Evolutionary conservation across 208 protist genomes (phyloP).

Genomic region (Acanthamoeba sp.): DNA sequence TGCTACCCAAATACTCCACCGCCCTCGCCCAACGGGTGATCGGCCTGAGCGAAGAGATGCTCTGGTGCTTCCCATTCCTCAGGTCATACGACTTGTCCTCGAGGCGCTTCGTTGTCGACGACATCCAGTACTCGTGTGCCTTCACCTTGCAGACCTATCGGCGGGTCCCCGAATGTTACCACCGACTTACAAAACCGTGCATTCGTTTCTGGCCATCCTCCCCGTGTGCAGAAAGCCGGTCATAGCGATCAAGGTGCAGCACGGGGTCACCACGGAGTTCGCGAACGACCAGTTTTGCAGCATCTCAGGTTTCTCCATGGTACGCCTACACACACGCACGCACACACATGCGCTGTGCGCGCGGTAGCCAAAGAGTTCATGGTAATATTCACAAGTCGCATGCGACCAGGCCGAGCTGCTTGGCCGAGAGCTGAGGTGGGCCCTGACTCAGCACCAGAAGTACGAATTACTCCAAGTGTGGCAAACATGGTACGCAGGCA

Average conservation of each 20-base stretch:
- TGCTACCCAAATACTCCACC: background rate
- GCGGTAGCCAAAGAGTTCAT: too few relatives aligned
- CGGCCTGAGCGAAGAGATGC: background rate
- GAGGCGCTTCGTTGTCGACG: conserved; percentile 4
- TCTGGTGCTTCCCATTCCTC: conserved; percentile 9
- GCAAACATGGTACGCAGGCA: background rate
- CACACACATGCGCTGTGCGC: background rate
- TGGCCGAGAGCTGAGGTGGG: background rate
- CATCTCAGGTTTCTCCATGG: background rate
- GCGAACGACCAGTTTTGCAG: background rate
- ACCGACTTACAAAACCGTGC: too few relatives aligned
- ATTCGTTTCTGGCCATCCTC: too few relatives aligned
- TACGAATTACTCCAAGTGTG: background rate
- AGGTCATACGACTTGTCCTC: background rate
- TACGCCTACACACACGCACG: background rate
- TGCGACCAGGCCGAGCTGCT: background rate
- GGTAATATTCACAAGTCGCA: background rate
- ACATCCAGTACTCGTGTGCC: background rate
- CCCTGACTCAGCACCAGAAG: background rate
- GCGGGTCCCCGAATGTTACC: too few relatives aligned
- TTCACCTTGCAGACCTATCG: too few relatives aligned
- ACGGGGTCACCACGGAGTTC: background rate
- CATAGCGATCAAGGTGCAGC: background rate
- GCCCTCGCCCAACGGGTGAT: too few relatives aligned
- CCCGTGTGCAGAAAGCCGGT: background rate